Evolutionary conservation across 768 basidiomycete species (phyloP).

Genomic region (Boletus reticulatus): DNA sequence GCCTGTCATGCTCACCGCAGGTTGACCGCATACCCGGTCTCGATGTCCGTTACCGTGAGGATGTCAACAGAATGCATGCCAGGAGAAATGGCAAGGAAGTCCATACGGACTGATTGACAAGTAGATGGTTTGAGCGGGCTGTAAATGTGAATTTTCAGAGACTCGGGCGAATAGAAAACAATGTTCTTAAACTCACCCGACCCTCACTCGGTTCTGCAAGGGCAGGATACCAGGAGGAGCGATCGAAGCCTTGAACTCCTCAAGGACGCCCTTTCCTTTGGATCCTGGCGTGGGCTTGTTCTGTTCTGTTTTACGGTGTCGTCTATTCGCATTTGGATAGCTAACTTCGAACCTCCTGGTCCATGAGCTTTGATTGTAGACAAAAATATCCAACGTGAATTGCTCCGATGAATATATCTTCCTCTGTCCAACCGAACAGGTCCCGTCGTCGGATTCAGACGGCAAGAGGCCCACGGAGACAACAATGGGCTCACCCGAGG

Average conservation of each 20-base stretch:
- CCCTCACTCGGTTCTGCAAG: slow-evolving; percentile 71
- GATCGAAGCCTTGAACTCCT: slow-evolving; percentile 31
- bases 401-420: slow-evolving; percentile 70
- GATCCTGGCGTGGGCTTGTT: slow-evolving; percentile 17
- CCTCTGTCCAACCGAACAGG: slow-evolving; percentile 22
- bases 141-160: slow-evolving; percentile 3
- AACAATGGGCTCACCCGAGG: slow-evolving; percentile 55
- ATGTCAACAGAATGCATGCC: slow-evolving; percentile 77
- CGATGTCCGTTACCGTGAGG: slow-evolving; percentile 71
- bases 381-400: slow-evolving; percentile 84
- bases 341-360: slow-evolving; percentile 76
- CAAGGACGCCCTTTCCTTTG: slow-evolving; percentile 17
- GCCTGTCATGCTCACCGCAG: slow-evolving; percentile 49
- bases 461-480: slow-evolving; percentile 62
- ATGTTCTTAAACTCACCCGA: slow-evolving; percentile 56
- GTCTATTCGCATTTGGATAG: slow-evolving; percentile 54
- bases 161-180: not conserved
- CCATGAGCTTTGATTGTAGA: slow-evolving; percentile 79
- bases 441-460: slow-evolving; percentile 14
- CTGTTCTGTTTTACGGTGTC: slow-evolving; percentile 37
- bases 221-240: slow-evolving; percentile 63
- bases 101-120: slow-evolving; percentile 85
- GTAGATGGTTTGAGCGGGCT: slow-evolving; percentile 80
- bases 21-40: slow-evolving; percentile 69
- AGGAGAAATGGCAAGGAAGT: slow-evolving; percentile 75